A percentile compares a stretch with the other conserved stretches of the same genome.
Evolutionary conservation across 2,329 filamentous ascomycete genomes (phyloP).

Genomic region (Magnaporthiopsis incrustans): DNA sequence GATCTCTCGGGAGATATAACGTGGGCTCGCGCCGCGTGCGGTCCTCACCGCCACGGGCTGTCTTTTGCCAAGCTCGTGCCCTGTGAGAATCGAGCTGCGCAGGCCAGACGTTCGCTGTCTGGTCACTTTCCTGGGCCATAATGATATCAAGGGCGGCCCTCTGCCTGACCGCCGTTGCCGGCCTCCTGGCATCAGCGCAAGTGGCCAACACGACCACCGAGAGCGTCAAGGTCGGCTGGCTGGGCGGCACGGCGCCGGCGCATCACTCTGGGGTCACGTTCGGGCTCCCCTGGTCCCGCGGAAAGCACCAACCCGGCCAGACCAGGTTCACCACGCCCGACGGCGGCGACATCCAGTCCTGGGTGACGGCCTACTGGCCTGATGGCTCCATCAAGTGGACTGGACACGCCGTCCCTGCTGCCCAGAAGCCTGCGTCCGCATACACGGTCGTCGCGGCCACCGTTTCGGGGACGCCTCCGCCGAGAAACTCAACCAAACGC

Average conservation of each 20-base stretch:
- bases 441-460: conserved; percentile 1
- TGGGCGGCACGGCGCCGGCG: conserved; percentile 1
- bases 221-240: conserved; percentile 4
- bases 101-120: neutral
- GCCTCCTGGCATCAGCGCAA: neutral
- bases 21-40: neutral
- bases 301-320: neutral
- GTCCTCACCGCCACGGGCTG: too few relatives aligned
- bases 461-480: conserved; percentile 5
- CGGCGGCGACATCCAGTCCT: conserved; percentile 35
- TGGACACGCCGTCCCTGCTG: conserved; percentile 41
- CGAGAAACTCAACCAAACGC: neutral
- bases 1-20: neutral
- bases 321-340: conserved; percentile 6
- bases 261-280: conserved; percentile 5
- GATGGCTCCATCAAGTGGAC: conserved; percentile 57
- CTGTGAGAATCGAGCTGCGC: neutral
- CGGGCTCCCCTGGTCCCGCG: conserved; percentile 11
- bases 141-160: neutral
- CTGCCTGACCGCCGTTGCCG: neutral
- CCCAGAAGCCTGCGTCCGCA: neutral
- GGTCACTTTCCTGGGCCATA: neutral
- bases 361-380: conserved; percentile 51
- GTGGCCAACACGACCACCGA: neutral
- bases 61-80: neutral